Percentiles rank a stretch among this genome's conserved stretches.
Evolutionary conservation across 192 early-diverging fungal species (phyloP).

Genomic region (Neocallimastix lanati): DNA sequence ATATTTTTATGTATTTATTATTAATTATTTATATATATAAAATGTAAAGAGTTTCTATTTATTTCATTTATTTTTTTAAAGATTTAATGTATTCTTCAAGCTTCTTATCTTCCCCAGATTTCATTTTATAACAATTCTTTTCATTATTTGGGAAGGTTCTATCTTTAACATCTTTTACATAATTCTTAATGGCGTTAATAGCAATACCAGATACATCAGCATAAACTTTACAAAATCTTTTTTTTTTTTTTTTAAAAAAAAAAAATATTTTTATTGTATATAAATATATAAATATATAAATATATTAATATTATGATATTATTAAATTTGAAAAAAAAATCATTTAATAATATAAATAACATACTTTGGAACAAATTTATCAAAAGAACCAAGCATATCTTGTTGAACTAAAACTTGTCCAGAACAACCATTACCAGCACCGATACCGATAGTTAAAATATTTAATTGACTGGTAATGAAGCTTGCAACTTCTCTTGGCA

Average conservation of each 20-base stretch:
- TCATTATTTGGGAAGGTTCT: background rate
- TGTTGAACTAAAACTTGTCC: slow-evolving; percentile 88
- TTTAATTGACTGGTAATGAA: slow-evolving; percentile 55
- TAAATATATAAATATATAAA: too few relatives aligned
- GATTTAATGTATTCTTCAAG: background rate
- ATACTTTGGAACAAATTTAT: slow-evolving; percentile 72
- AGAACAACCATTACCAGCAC: slow-evolving; percentile 67
- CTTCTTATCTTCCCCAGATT: background rate
- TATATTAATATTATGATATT: too few relatives aligned
- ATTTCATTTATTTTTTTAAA: background rate
- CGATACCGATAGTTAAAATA: slow-evolving; percentile 95
- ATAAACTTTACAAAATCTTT: background rate
- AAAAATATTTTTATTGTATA: too few relatives aligned
- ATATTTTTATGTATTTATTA: too few relatives aligned
- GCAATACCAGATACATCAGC: background rate
- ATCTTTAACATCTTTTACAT: background rate
- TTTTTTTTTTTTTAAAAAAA: too few relatives aligned
- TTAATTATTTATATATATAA: too few relatives aligned
- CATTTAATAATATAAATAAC: background rate
- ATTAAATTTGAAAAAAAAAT: too few relatives aligned
- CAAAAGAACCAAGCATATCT: slow-evolving; percentile 85
- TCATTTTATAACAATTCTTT: background rate
- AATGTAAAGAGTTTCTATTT: too few relatives aligned
- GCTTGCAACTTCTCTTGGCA: slow-evolving; percentile 76
- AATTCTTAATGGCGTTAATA: background rate